Conservation (phyloP, 441 rosid species). For the Aquilaria agallochum region DNA sequence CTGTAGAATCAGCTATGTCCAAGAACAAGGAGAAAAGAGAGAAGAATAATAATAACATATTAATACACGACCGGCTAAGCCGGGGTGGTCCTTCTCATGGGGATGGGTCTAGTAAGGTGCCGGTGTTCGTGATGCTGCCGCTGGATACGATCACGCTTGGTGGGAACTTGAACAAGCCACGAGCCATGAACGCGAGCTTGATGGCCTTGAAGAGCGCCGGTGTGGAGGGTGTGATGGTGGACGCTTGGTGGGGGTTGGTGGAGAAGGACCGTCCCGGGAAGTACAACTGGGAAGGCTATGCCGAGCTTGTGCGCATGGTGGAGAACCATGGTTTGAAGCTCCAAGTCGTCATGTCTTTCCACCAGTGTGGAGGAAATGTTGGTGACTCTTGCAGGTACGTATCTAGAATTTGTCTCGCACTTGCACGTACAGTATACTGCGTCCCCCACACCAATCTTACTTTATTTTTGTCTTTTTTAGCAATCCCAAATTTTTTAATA, state of each 20-base stretch:
- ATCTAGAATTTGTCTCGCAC: too few species aligned
- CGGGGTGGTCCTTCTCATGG: conserved; percentile 24
- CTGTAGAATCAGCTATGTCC: conserved; percentile 18
- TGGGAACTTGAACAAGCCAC: conserved; percentile 74
- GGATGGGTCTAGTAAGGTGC: conserved; percentile 49
- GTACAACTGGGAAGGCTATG: conserved; percentile 96
- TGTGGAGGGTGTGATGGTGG: conserved; percentile 94
- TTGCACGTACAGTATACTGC: too few species aligned
- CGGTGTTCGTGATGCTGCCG: conserved; percentile 92
- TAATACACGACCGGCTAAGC: conserved; percentile 37
- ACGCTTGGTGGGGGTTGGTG: conserved; percentile 98
- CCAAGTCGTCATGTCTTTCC: conserved; percentile 95
- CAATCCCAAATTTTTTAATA: too few species aligned
- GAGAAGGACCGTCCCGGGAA: conserved; percentile 93
- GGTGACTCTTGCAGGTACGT: conserved; percentile 95
- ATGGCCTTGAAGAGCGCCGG: conserved; percentile 96
- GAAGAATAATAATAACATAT: conserved; percentile 8
- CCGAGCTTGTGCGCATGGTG: conserved; percentile 81
- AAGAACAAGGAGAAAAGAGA: conserved; percentile 29
- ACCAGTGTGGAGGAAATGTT: conserved; percentile 97
- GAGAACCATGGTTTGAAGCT: conserved; percentile 80
- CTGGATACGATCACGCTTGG: conserved; percentile 68
- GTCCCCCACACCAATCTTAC: too few species aligned
- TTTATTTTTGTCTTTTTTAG: too few species aligned
- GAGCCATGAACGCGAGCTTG: conserved; percentile 87